A percentile compares a stretch with the other conserved stretches of the same genome.
phyloP scores from a whole-genome alignment of 2,329 filamentous ascomycete genomes.

The Lachnellula arida region DNA sequence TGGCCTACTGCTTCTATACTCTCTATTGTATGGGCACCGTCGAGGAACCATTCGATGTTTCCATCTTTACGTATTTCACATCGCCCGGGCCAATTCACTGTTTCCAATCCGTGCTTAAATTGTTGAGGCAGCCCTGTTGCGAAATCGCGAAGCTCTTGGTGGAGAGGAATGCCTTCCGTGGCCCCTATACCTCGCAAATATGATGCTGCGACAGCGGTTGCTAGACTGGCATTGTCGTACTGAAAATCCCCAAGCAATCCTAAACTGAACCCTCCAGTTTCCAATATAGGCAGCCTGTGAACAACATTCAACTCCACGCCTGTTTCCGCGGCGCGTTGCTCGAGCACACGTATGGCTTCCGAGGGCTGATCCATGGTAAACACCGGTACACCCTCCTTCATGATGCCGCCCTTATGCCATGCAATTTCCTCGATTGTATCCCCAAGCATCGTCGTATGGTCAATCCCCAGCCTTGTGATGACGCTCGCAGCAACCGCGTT shows the following conservation, averaged over 20 bases:
- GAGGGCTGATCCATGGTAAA: constrained; percentile 58
- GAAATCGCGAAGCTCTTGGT: background rate
- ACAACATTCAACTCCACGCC: constrained; percentile 21
- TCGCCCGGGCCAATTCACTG: constrained; percentile 71
- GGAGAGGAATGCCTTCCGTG: background rate
- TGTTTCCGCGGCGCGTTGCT: constrained; percentile 47
- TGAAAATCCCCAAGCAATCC: constrained; percentile 52
- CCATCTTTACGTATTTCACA: constrained; percentile 58
- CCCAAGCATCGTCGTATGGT: constrained; percentile 78
- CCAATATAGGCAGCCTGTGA: constrained; percentile 32
- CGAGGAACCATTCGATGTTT: constrained; percentile 76
- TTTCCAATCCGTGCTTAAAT: constrained; percentile 57
- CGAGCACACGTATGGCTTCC: constrained; percentile 54
- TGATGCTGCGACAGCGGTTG: constrained; percentile 48
- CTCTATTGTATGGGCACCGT: constrained; percentile 88
- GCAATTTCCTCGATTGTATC: constrained; percentile 75
- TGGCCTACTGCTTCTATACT: constrained; percentile 74
- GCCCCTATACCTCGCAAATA: constrained; percentile 41
- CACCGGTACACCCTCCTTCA: constrained; percentile 61
- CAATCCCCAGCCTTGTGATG: constrained; percentile 77
- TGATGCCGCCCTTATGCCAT: constrained; percentile 89
- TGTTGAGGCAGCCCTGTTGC: background rate
- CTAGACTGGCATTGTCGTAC: constrained; percentile 55
- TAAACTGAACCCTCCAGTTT: constrained; percentile 40
- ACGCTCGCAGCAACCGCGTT: constrained; percentile 57